Evolutionary conservation across 805 yeast species (phyloP).

Genomic region (Candida orba): DNA sequence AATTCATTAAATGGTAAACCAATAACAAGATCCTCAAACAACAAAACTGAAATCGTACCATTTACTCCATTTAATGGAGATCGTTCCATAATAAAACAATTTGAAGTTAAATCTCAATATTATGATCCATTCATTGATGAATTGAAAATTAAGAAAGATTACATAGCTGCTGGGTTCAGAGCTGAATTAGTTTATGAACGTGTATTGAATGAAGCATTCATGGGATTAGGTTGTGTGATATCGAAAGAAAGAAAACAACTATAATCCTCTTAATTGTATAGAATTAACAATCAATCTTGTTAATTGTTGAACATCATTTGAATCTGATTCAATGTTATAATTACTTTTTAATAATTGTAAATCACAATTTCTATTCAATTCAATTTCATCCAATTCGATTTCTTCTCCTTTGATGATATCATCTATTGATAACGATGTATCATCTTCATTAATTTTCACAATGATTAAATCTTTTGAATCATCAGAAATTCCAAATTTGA

Average conservation of each 20-base stretch:
- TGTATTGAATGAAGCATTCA: slow-evolving; percentile 80
- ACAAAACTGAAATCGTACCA: slow-evolving; percentile 37
- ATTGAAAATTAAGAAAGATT: slow-evolving; percentile 51
- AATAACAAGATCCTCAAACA: slow-evolving; percentile 5
- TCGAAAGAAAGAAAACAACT: slow-evolving; percentile 41
- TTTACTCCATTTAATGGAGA: slow-evolving; percentile 96
- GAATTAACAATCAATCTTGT: slow-evolving; percentile 40
- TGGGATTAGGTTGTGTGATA: slow-evolving; percentile 80
- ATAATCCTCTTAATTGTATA: slow-evolving; percentile 41
- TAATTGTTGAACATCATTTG: slow-evolving; percentile 13
- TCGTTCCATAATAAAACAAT: slow-evolving; percentile 49
- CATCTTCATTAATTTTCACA: slow-evolving; percentile 31
- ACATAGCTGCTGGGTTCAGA: slow-evolving; percentile 80
- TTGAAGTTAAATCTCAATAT: slow-evolving; percentile 40
- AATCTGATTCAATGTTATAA: slow-evolving; percentile 14
- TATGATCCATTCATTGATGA: slow-evolving; percentile 59
- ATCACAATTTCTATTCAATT: slow-evolving; percentile 26
- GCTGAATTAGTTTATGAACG: slow-evolving; percentile 63
- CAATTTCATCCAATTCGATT: slow-evolving; percentile 27
- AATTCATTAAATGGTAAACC: slow-evolving; percentile 27
- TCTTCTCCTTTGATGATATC: slow-evolving; percentile 29
- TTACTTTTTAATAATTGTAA: slow-evolving; percentile 26
- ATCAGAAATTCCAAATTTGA: slow-evolving; percentile 60
- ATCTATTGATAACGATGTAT: slow-evolving; percentile 9
- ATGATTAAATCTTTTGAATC: slow-evolving; percentile 39